Evolutionary conservation across 257 asterid genomes (phyloP), one percentile per base, ranked within the genome.

Genomic region (Plantago elongata): DNA sequence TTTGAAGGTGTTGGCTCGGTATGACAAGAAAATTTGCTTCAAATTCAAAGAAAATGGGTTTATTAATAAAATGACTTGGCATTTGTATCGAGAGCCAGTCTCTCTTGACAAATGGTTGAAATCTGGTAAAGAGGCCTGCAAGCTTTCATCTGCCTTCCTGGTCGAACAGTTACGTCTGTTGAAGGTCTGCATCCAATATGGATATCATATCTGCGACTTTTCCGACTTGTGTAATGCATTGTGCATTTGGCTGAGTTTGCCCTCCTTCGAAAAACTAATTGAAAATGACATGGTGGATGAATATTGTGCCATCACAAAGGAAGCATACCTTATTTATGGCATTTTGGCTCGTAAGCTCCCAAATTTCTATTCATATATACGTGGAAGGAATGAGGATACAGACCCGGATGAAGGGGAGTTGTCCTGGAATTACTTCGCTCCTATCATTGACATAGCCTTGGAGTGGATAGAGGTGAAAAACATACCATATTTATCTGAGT

Each of bases 101-200:
- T 81, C 89, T 52, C 74, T 87, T 57, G 84, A 83, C 74, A 80
- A 80, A 47, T 89, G 96, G 97, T 50, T 83, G 45, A 79, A 82
- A 61, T 81, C 81, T 44, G 90, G 94, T 75, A 85, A 45, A 62
- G 88, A 89, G 60, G 71, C 83, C 58, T 79, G 95, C 82, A 85
- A 71, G 65, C 83, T 86, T 72, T 81, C 84, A 22, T 89, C 99
- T 10, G 80, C 83, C 43, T 81, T 93, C 70, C 69, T 87, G 72
- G 95, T 89, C 48, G 97, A 93, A 69, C 99, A 87, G 69, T 79
- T 89, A 62, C 93, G 96, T 44, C 70, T 93, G 29, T 89, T 86
- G 94, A 89, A 76, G 79, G 95, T 82, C 76, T 83, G 89, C 68
- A 63, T 87, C 51, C 75, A 51, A 51, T 80, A 87, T 48, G 96